Base-by-base conservation (phyloP, 768 basidiomycete species). In the Megacollybia marginata region DNA sequence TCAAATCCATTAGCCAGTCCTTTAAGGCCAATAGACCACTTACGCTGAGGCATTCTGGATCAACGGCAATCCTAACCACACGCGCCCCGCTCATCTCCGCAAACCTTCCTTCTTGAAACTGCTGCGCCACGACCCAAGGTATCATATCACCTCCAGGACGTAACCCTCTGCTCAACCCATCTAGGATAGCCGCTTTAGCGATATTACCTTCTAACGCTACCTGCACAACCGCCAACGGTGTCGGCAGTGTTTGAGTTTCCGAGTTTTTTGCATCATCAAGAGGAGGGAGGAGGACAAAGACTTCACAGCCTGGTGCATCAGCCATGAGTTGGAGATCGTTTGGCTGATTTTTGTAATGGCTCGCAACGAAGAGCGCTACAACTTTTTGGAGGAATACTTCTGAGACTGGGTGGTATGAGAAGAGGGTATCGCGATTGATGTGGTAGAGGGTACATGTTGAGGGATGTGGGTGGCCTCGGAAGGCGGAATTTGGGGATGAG, bases 261-360 rank as follows among this genome's bases (percentile, higher is more conserved):
- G 51, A 46, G 18, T 47, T 48, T 5, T 55, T 43, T 45, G 93
- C 88, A 59, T 87, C 83, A 28, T 28, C 23, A 45, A 98, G 76
- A 0, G 96, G 96, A 0, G 94, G 94, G 1, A 98, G 73, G 0
- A 99, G 79, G 1, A 99, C 96, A 56, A 98, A 99, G 12, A 99
- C 77, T 59, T 94, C 91, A 62, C 98, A 95, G 1, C 92, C 94
- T 0, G 96, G 96, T 1, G 96, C 96, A 58, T 99, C 96, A 10
- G 88, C 90, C 65, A 98, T 80, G 47, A 99, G 78, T 65, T 98
- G 95, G n/a, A 99, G 75, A 63, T 99, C 96, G 62, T 99, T 98
- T 16, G 96, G 96, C 61, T 94, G 91, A 66, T 98, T 99, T 69
- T 99, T 99, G 73, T 99, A 99, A 64, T 99, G 96, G 46, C 87